Evolutionary conservation across 305 asterid genomes (phyloP).

Genomic region (Fraxinus floribunda): DNA sequence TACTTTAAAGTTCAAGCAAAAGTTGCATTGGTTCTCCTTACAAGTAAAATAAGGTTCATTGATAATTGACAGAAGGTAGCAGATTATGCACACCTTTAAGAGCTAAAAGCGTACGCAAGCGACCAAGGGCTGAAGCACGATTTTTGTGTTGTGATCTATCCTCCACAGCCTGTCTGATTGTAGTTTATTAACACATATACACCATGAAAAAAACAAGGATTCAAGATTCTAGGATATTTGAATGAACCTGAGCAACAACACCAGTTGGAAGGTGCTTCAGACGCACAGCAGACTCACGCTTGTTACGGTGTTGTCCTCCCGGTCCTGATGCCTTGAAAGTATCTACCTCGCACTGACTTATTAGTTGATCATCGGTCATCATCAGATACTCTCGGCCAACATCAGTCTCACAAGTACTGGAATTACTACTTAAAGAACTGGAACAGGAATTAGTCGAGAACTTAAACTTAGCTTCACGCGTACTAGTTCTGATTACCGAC

Average conservation of each 20-base stretch:
- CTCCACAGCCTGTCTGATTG: conserved; percentile 47
- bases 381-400: conserved; percentile 56
- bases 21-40: neutral
- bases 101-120: conserved; percentile 71
- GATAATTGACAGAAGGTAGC: neutral
- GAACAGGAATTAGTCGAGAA: conserved; percentile 33
- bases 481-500: conserved; percentile 9
- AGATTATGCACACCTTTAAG: conserved; percentile 55
- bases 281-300: conserved; percentile 94
- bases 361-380: conserved; percentile 73
- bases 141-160: conserved; percentile 52
- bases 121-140: conserved; percentile 63
- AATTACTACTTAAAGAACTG: conserved; percentile 18
- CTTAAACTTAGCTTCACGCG: conserved; percentile 8
- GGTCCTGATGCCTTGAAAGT: conserved; percentile 88
- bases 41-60: neutral
- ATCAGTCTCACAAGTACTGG: conserved; percentile 19
- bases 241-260: conserved; percentile 67
- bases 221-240: conserved; percentile 10
- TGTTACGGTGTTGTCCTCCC: conserved; percentile 97
- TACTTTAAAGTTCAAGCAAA: conserved; percentile 15
- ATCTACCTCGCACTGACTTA: conserved; percentile 78
- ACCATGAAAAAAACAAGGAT: conserved; percentile 10
- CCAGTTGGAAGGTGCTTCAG: conserved; percentile 88
- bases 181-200: conserved; percentile 19